Evolutionary conservation across 345 rosid genomes (phyloP), one percentile per base, ranked within the genome.

Genomic region (Adansonia digitata): DNA sequence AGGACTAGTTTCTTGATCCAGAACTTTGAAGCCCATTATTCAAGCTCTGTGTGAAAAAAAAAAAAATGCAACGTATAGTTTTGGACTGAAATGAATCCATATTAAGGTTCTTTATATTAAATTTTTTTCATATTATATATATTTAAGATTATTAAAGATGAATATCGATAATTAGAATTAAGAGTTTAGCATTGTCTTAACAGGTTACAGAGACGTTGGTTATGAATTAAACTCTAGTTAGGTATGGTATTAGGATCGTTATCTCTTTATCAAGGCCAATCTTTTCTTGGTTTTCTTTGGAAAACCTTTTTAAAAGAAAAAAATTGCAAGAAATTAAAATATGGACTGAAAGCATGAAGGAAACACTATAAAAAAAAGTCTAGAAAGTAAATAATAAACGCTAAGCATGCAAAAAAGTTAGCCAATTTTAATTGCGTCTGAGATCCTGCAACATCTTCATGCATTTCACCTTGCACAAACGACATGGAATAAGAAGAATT

Each of bases 381-480:
- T 35, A 4, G 43, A 13, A 39, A 37, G 31, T n/a, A 65, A 24
- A 51, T 3, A 11, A 20, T 39, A 22, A 17, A 24, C n/a, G 20
- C 5, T 27, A 42, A 15, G 42, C 35, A 27, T 57, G 53, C 9
- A n/a, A 53, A 72, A 42, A 40, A n/a, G n/a, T 56, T 72, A 56
- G 56, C 53, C 55, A 8, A 31, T n/a, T n/a, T n/a, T n/a, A 17
- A 4, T 18, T 11, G 18, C 49, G 59, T 56, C 66, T 8, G 52
- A 72, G 18, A 42, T 77, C 77, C 31, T 34, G 64, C 67, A 39
- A 60, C 73, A 35, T 64, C 55, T 70, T 22, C 24, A 69, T 83
- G 55, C 84, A 78, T 83, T 74, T 85, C 76, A 79, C 86, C 76
- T 85, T 67, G 77, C 86, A 81, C 46, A 81, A 83, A 73, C 73